These are phyloP conservation scores for Trichomonascaceae sp. DNA, from an alignment of 1,139 yeast genomes.

Conservation along the genomic window DNA sequence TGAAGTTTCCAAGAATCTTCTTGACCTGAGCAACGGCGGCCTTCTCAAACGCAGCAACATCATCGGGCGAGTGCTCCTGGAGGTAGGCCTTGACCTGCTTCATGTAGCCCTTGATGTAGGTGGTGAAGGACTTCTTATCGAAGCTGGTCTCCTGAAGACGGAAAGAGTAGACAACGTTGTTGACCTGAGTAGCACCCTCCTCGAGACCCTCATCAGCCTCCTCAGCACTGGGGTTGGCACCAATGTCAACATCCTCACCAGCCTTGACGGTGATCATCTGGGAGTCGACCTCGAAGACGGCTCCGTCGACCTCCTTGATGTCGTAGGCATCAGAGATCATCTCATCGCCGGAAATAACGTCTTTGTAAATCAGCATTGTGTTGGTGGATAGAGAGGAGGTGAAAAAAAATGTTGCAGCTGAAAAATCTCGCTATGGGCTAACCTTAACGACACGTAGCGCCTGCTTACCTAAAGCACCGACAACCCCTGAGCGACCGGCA, in stretches of 20 bases:
- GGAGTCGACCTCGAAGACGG: conserved; percentile 94
- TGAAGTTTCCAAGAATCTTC: conserved; percentile 89
- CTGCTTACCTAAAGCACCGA: too few relatives aligned
- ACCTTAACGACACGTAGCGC: too few relatives aligned
- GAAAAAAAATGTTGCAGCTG: background rate
- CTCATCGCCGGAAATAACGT: conserved; percentile 90
- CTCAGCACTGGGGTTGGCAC: conserved; percentile 99
- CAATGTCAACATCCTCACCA: conserved; percentile 90
- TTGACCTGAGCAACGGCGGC: conserved; percentile 93
- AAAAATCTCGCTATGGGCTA: background rate
- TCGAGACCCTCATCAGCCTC: conserved; percentile 70
- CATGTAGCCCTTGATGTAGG: conserved; percentile 98
- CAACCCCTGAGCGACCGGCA: too few relatives aligned
- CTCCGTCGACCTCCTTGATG: conserved; percentile 71
- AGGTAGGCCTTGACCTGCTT: conserved; percentile 83
- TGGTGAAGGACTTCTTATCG: conserved; percentile 94
- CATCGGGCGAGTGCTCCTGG: conserved; percentile 80
- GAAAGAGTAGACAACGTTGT: conserved; percentile 98
- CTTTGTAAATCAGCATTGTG: conserved; percentile 30
- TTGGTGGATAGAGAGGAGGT: background rate
- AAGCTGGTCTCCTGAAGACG: conserved; percentile 90
- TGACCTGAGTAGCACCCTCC: conserved; percentile 77
- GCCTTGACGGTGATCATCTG: conserved; percentile 71
- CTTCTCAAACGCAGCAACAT: conserved; percentile 79
- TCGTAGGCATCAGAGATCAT: conserved; percentile 95